phyloP scores from a whole-genome alignment of 768 basidiomycete genomes.

The Lentinula lateritia region DNA sequence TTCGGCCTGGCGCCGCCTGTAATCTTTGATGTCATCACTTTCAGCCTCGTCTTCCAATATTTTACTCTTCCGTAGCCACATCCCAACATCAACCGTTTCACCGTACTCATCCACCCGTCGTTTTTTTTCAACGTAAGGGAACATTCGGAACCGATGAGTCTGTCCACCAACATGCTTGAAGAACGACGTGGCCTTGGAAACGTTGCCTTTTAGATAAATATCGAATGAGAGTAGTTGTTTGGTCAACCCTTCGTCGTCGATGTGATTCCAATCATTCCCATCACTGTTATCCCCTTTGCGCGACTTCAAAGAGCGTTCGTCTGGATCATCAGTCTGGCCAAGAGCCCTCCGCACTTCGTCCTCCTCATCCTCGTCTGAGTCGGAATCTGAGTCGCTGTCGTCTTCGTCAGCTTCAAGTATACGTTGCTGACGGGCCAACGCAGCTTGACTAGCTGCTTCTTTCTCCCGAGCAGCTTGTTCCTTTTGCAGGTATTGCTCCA shows the following conservation, averaged over 20 bases:
- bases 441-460: conserved; percentile 82
- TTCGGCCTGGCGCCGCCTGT: conserved; percentile 62
- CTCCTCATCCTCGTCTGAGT: conserved; percentile 60
- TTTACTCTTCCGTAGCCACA: conserved; percentile 92
- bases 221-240: conserved; percentile 84
- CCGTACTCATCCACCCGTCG: conserved; percentile 93
- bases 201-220: conserved; percentile 96
- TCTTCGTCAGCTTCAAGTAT: conserved; percentile 95
- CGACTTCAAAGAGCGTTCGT: conserved; percentile 23
- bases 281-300: conserved; percentile 46
- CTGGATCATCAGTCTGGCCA: conserved; percentile 36
- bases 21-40: conserved; percentile 74
- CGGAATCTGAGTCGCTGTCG: conserved; percentile 73
- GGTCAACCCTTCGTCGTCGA: conserved; percentile 70
- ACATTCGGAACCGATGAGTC: conserved; percentile 88
- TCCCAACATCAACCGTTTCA: conserved; percentile 90
- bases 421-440: conserved; percentile 73
- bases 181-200: conserved; percentile 78
- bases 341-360: conserved; percentile 55
- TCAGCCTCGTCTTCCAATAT: conserved; percentile 88
- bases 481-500: conserved; percentile 73
- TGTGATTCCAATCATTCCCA: conserved; percentile 62
- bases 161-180: conserved; percentile 75
- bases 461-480: conserved; percentile 77
- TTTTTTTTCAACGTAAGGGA: conserved; percentile 92